Base-by-base conservation (phyloP, 129 eudicot species). In the Flaveria bidentis region DNA sequence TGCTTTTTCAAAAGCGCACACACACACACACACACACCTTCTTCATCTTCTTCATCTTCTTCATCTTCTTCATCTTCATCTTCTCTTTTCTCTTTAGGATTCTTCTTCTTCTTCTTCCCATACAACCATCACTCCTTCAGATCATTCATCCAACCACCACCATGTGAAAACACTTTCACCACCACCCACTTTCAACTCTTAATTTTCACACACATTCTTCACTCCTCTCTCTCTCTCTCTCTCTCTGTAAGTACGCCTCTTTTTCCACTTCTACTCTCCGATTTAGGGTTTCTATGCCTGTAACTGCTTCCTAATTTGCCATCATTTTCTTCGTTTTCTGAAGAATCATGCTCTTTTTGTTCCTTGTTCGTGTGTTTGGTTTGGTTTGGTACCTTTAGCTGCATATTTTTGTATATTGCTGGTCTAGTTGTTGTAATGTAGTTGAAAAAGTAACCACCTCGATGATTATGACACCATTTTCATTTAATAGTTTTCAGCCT, bases 1-100 rank as follows among this genome's bases (percentile, higher is more conserved):
- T 70, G 81, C 86, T 85, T 86, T 84, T 74, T 9, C 39, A 33
- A 33, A 33, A 33, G 73, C 80, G 80, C 80, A 82, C 85, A 72
- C 51, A 77, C 78, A 79, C 23, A 79, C 83, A 71, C 76, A 44
- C 77, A 83, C 85, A 79, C n/a, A n/a, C n/a, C n/a, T n/a, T n/a
- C 39, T 33, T 33, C 39, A 33, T 33, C 39, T 33, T 45, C 13
- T 86, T 81, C 84, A 71, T 83, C 81, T 81, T 78, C 88, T 79
- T 16, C 56, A 16, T 55, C 61, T 5, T 76, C 83, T n/a, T n/a
- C n/a, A n/a, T n/a, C 39, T 33, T 33, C 39, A 33, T 33, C 39
- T 33, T 45, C 13, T 8, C 2, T 7, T 2, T 46, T 78, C 62
- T 79, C 81, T 81, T 71, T 80, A 65, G 79, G 87, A 81, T 86